Percentiles rank a stretch among this genome's conserved stretches.
These are phyloP conservation scores for Chaetomium olivaceum DNA, from an alignment of 2,329 filamentous ascomycete genomes.

Conservation along the genomic window DNA sequence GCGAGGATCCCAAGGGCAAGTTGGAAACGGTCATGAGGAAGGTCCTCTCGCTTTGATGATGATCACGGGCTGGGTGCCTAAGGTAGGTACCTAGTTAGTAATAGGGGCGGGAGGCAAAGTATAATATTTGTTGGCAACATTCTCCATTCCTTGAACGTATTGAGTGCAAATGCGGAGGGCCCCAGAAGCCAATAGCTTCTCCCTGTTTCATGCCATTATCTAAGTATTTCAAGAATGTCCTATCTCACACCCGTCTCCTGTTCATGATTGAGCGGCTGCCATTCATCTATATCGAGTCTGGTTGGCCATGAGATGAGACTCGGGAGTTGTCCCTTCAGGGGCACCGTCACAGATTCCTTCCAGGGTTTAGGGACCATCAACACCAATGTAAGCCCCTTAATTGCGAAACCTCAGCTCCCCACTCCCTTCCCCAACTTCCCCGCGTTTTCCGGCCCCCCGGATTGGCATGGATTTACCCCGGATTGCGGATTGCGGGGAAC, in stretches of 20 bases:
- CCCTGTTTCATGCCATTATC: no score
- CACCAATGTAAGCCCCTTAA: neutral
- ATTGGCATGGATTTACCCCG: neutral
- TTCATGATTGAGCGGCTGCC: no score
- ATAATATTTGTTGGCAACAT: neutral
- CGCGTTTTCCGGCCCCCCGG: neutral
- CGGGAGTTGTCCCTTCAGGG: neutral
- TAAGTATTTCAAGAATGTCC: no score
- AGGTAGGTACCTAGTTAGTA: no score
- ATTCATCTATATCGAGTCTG: neutral
- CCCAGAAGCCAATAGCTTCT: no score
- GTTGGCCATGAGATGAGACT: no score
- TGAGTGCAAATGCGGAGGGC: no score
- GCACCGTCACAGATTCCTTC: neutral
- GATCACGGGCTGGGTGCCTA: neutral
- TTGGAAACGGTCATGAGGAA: conserved; percentile 31
- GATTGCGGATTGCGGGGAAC: neutral
- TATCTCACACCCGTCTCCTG: no score
- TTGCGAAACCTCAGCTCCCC: neutral
- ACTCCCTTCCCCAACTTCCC: neutral
- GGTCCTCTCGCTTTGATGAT: conserved; percentile 21
- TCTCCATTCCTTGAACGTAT: neutral
- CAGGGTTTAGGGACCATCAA: neutral
- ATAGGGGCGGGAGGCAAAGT: neutral
- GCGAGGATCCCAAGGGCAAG: conserved; percentile 25